Percentiles rank a stretch among this genome's conserved stretches.
phyloP scores from a whole-genome alignment of 2,329 filamentous ascomycete genomes.

The Hypomyces perniciosus region DNA sequence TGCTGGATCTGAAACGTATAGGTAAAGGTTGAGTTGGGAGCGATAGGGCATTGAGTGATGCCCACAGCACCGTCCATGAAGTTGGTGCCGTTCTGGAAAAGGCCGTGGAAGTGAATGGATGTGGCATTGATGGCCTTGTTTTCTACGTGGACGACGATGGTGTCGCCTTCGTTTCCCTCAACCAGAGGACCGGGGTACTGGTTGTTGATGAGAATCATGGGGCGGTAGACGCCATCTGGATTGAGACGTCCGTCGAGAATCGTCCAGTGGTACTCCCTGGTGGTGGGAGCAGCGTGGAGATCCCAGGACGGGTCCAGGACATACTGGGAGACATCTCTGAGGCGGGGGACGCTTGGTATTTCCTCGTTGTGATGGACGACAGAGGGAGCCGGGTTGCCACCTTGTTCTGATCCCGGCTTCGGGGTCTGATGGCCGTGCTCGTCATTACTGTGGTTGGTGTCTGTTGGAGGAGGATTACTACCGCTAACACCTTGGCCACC shows the following conservation, averaged over 20 bases:
- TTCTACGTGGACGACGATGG: conserved; percentile 60
- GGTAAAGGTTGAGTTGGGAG: conserved; percentile 54
- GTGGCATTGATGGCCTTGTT: conserved; percentile 63
- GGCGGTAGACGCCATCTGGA: conserved; percentile 52
- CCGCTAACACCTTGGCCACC: neutral
- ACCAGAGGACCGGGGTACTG: conserved; percentile 69
- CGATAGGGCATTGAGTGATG: conserved; percentile 61
- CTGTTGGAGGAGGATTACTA: neutral
- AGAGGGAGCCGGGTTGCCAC: neutral
- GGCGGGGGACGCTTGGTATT: conserved; percentile 16
- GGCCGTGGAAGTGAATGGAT: conserved; percentile 69
- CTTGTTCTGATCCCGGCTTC: neutral
- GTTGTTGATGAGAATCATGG: conserved; percentile 66
- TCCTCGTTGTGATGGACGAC: conserved; percentile 21
- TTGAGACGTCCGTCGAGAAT: conserved; percentile 52
- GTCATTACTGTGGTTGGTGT: neutral
- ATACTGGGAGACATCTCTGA: conserved; percentile 43
- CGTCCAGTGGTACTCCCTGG: conserved; percentile 55
- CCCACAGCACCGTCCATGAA: conserved; percentile 67
- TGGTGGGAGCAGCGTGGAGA: conserved; percentile 40
- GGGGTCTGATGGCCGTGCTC: conserved; percentile 10
- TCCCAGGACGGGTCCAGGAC: conserved; percentile 53
- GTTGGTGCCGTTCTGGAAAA: conserved; percentile 71
- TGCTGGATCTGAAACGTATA: conserved; percentile 61
- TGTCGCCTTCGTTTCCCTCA: conserved; percentile 68